Evolutionary conservation across 2,329 filamentous ascomycete genomes (phyloP).

Genomic region (Graphium sp.): DNA sequence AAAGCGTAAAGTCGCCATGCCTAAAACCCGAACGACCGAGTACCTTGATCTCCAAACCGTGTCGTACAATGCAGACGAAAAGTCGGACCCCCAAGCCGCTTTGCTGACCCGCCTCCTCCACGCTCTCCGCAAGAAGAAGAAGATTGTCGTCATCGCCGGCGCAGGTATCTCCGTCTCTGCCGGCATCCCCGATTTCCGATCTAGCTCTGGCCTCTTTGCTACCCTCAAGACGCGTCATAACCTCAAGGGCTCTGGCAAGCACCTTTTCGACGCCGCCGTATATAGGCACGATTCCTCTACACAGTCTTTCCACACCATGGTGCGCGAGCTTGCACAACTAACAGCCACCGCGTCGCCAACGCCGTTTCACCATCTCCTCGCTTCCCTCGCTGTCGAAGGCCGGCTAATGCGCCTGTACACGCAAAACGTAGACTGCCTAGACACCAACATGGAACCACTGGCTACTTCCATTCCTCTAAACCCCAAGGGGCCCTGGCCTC

Average conservation of each 20-base stretch:
- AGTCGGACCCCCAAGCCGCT: slow-evolving; percentile 24
- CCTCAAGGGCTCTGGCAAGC: slow-evolving; percentile 82
- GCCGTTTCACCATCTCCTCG: slow-evolving; percentile 82
- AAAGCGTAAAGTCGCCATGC: slow-evolving; percentile 48
- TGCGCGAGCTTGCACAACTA: slow-evolving; percentile 69
- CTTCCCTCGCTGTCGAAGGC: slow-evolving; percentile 73
- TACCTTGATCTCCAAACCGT: slow-evolving; percentile 48
- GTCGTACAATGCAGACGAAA: slow-evolving; percentile 20
- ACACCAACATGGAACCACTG: slow-evolving; percentile 67
- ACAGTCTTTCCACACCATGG: slow-evolving; percentile 88
- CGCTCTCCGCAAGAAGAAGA: slow-evolving; percentile 73
- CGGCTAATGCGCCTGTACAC: slow-evolving; percentile 83
- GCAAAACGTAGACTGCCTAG: slow-evolving; percentile 93
- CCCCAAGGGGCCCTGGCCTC: slow-evolving; percentile 78
- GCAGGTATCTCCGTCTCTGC: slow-evolving; percentile 95
- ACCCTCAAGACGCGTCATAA: slow-evolving; percentile 76
- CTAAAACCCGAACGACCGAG: slow-evolving; percentile 58
- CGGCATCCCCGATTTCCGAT: slow-evolving; percentile 94
- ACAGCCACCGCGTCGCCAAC: slow-evolving; percentile 67
- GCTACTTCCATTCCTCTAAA: slow-evolving; percentile 67
- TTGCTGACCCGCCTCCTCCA: slow-evolving; percentile 58
- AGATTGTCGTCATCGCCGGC: slow-evolving; percentile 91
- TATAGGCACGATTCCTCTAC: slow-evolving; percentile 87
- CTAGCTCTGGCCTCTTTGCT: slow-evolving; percentile 75
- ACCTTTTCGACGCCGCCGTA: slow-evolving; percentile 92